A percentile compares a stretch with the other conserved stretches of the same genome.
These are phyloP conservation scores for Hepatocystis sp. DNA, from an alignment of 169 alveolate species.

Conservation along the genomic window DNA sequence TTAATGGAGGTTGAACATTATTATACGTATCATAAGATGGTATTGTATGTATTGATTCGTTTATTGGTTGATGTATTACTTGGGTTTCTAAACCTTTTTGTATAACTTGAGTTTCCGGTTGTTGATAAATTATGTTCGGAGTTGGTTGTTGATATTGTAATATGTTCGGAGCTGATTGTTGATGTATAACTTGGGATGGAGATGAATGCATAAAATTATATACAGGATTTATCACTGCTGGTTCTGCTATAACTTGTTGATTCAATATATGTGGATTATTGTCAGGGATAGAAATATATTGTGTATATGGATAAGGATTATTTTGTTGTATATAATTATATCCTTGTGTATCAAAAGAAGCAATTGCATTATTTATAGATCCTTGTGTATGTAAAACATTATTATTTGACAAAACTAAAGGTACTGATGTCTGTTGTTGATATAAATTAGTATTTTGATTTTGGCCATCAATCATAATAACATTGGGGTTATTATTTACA, in stretches of 20 bases:
- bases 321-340: slow-evolving; percentile 4
- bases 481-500: slow-evolving; percentile 24
- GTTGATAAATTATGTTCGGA: neutral
- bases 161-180: neutral
- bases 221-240: neutral
- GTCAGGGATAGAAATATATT: slow-evolving; percentile 4
- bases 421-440: slow-evolving; percentile 11
- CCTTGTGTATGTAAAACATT: slow-evolving; percentile 10
- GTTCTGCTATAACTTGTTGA: slow-evolving; percentile 7
- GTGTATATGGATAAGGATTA: slow-evolving; percentile 19
- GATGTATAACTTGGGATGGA: slow-evolving; percentile 6
- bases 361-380: neutral
- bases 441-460: neutral
- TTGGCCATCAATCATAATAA: slow-evolving; percentile 34
- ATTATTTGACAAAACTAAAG: slow-evolving; percentile 13
- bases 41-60: slow-evolving; percentile 7
- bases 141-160: neutral
- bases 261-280: slow-evolving; percentile 16
- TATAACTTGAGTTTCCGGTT: no score
- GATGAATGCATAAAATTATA: neutral
- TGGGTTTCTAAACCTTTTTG: no score
- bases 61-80: no score
- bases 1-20: neutral
- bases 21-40: slow-evolving; percentile 13
- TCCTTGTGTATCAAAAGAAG: slow-evolving; percentile 2